A percentile compares a stretch with the other conserved stretches of the same genome.
Evolutionary conservation across 1,284 basidiomycete species (phyloP).

Genomic region (Singerocomus rubriflavus): DNA sequence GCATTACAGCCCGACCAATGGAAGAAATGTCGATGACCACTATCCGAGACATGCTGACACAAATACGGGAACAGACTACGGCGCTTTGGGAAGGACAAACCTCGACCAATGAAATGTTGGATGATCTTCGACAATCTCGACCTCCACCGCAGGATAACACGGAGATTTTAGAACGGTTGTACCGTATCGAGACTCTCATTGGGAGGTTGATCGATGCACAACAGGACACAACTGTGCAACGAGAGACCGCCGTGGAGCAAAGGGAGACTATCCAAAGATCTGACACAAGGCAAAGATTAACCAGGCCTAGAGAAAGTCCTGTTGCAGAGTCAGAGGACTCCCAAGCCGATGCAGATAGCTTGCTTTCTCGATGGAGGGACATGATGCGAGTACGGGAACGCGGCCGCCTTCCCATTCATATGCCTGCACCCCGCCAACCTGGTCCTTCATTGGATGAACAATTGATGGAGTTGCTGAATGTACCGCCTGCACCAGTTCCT

Average conservation of each 20-base stretch:
- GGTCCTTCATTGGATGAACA: constrained; percentile 55
- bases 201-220: constrained; percentile 20
- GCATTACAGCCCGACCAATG: constrained; percentile 42
- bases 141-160: constrained; percentile 29
- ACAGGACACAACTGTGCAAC: constrained; percentile 7
- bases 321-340: constrained; percentile 26
- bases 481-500: constrained; percentile 39
- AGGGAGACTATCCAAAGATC: constrained; percentile 16
- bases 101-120: constrained; percentile 49
- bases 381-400: constrained; percentile 20
- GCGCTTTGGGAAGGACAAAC: constrained; percentile 57
- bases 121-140: constrained; percentile 38
- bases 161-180: constrained; percentile 39
- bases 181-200: constrained; percentile 45
- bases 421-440: constrained; percentile 40
- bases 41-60: constrained; percentile 45
- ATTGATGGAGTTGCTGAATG: constrained; percentile 55
- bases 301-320: constrained; percentile 14
- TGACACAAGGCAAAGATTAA: constrained; percentile 9
- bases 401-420: constrained; percentile 34
- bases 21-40: constrained; percentile 35
- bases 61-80: constrained; percentile 49
- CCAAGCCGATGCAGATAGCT: constrained; percentile 27
- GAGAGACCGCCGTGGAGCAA: constrained; percentile 8
- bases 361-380: constrained; percentile 23